phyloP scores from a whole-genome alignment of 2,329 filamentous ascomycete genomes.

The Fonsecaea pedrosoi region DNA sequence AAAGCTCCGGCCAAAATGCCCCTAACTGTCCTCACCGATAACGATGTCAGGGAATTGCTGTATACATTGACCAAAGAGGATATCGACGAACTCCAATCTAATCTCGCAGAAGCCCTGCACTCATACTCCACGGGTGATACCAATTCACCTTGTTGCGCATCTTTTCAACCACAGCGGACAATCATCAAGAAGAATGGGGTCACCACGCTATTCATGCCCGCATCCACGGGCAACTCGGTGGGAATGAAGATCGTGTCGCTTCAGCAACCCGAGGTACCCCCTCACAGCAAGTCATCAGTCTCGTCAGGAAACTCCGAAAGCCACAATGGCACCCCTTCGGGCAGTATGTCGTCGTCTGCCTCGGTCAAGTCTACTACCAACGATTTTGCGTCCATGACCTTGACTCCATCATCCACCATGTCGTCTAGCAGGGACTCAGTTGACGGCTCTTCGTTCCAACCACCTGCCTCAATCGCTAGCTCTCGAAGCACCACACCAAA shows the following conservation, averaged over 20 bases:
- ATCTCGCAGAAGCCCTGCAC: slow-evolving; percentile 66
- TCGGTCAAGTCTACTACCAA: slow-evolving; percentile 46
- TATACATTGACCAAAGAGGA: slow-evolving; percentile 63
- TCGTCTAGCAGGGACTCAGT: slow-evolving; percentile 40
- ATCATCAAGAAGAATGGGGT: slow-evolving; percentile 66
- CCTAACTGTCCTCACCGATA: slow-evolving; percentile 64
- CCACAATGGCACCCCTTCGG: slow-evolving; percentile 25
- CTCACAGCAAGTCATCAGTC: slow-evolving; percentile 30
- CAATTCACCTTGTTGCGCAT: slow-evolving; percentile 63
- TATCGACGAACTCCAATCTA: slow-evolving; percentile 63
- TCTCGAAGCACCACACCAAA: slow-evolving; percentile 56
- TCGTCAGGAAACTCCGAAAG: slow-evolving; percentile 37
- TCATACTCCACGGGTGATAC: slow-evolving; percentile 70
- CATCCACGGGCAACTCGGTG: slow-evolving; percentile 63
- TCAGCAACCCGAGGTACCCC: slow-evolving; percentile 42
- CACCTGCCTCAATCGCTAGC: slow-evolving; percentile 44
- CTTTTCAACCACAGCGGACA: slow-evolving; percentile 68
- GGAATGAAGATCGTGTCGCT: slow-evolving; percentile 71
- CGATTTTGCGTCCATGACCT: slow-evolving; percentile 46
- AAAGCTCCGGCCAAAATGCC: slow-evolving; percentile 55
- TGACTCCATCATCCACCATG: slow-evolving; percentile 45
- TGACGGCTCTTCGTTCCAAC: slow-evolving; percentile 39
- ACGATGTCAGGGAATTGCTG: slow-evolving; percentile 63
- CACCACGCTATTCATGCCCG: slow-evolving; percentile 72
- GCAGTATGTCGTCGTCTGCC: slow-evolving; percentile 39